Percentiles rank a stretch among this genome's conserved stretches.
These are phyloP conservation scores for Diplosphaera chodatii DNA, from an alignment of 139 green algal genomes.

Conservation along the genomic window DNA sequence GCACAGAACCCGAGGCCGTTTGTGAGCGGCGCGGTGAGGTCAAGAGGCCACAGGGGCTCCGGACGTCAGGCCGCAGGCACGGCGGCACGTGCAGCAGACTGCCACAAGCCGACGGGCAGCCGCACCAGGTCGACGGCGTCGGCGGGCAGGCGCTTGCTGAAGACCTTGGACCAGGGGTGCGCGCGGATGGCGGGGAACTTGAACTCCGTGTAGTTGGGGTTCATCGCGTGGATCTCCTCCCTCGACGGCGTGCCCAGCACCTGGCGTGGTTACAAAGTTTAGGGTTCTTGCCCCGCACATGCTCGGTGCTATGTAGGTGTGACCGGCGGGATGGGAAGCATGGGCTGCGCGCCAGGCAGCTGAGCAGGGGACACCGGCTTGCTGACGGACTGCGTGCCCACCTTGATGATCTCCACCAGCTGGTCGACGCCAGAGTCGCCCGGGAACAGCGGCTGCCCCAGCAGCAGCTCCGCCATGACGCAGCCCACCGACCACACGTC, in stretches of 20 bases:
- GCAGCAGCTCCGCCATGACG: conserved; percentile 96
- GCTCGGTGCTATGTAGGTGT: no score
- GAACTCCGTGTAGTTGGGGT: conserved; percentile 99
- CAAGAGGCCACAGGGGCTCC: background rate
- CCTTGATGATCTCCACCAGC: conserved; percentile 99
- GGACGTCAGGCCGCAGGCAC: no score
- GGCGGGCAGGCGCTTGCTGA: conserved; percentile 84
- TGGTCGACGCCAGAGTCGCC: conserved; percentile 90
- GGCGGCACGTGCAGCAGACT: no score
- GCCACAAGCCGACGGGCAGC: no score
- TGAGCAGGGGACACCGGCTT: no score
- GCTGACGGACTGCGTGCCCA: no score
- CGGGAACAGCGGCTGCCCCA: conserved; percentile 86
- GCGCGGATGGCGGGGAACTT: conserved; percentile 98
- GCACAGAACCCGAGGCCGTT: conserved; percentile 86
- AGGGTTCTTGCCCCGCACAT: no score
- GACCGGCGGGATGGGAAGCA: no score
- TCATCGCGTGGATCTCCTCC: conserved; percentile 98
- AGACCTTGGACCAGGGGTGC: conserved; percentile 94
- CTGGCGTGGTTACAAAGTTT: no score
- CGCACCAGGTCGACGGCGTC: conserved; percentile 89
- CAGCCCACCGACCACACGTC: conserved; percentile 97
- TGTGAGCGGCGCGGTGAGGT: no score
- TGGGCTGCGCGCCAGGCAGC: no score
- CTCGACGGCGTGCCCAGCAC: conserved; percentile 86